phyloP scores from a whole-genome alignment of 345 rosid genomes.

The Gossypium bickii region DNA sequence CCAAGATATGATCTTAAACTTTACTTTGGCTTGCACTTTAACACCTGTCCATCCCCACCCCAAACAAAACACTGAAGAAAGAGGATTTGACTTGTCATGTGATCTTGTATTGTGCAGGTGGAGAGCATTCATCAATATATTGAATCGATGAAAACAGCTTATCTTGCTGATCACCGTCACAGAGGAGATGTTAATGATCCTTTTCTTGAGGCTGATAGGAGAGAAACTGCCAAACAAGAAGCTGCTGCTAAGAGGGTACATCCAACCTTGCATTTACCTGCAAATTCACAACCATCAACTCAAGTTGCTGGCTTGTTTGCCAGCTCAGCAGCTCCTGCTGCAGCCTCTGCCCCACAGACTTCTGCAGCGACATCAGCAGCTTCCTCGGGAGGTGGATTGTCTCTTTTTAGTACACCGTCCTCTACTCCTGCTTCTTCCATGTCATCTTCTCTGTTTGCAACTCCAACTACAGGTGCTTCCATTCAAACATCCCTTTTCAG shows the following conservation, averaged over 20 bases:
- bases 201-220: conserved; percentile 93
- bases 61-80: background rate
- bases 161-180: conserved; percentile 82
- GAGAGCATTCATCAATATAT: conserved; percentile 90
- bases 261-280: conserved; percentile 88
- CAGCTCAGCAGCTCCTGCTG: conserved; percentile 44
- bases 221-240: conserved; percentile 93
- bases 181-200: conserved; percentile 81
- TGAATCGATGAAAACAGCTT: conserved; percentile 79
- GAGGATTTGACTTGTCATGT: background rate
- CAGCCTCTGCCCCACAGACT: conserved; percentile 43
- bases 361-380: conserved; percentile 42
- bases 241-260: conserved; percentile 96
- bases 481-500: conserved; percentile 20
- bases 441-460: conserved; percentile 55
- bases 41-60: background rate
- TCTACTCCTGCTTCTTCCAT: conserved; percentile 44
- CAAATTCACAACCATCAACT: conserved; percentile 63
- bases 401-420: conserved; percentile 63
- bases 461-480: conserved; percentile 63
- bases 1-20: background rate
- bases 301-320: conserved; percentile 64
- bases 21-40: background rate
- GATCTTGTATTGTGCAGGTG: conserved; percentile 39
- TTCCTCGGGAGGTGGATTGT: conserved; percentile 63